Base-by-base conservation (phyloP, 352 stramenopile species). In the Globisporangium heterothallicum region DNA sequence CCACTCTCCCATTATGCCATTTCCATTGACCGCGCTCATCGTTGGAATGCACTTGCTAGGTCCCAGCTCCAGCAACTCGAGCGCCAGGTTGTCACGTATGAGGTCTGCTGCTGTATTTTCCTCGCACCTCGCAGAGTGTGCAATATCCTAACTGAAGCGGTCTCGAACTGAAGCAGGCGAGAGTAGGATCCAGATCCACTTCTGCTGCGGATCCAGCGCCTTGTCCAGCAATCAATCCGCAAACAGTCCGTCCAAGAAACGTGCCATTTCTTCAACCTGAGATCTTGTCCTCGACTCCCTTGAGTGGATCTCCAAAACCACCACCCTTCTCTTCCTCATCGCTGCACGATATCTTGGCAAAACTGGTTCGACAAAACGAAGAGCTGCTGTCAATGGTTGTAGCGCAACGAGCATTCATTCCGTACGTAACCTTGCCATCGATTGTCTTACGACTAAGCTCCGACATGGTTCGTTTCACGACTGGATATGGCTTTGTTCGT, bases 1-100 rank as follows among this genome's bases (percentile, higher is more conserved):
- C 42, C 14, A 21, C n/a, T n/a, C n/a, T n/a, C n/a, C n/a, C n/a
- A n/a, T n/a, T n/a, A n/a, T n/a, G n/a, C n/a, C n/a, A n/a, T n/a
- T n/a, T n/a, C n/a, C n/a, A n/a, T n/a, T n/a, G n/a, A n/a, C n/a
- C n/a, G n/a, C n/a, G n/a, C 16, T 43, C 6, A 42, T 21, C 24
- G 8, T 45, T 38, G 10, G 22, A 27, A 42, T 50, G 26, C 40
- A 18, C 32, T 38, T 38, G 32, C 32, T 38, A 76, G 69, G 36
- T 42, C 49, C 29, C 63, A 76, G 35, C 19, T 75, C 12, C 51
- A 65, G 18, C 54, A 52, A 7, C 64, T 78, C 25, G 66, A 78
- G 47, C 25, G 44, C 6, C 66, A 72, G 24, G 32, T 74, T 43
- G 29, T 38, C 0, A 41, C 53, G 6, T 64, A 72, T 6, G 66